These are phyloP conservation scores for Fremontodendron californicum DNA, from an alignment of 345 rosid genomes.

Conservation along the genomic window DNA sequence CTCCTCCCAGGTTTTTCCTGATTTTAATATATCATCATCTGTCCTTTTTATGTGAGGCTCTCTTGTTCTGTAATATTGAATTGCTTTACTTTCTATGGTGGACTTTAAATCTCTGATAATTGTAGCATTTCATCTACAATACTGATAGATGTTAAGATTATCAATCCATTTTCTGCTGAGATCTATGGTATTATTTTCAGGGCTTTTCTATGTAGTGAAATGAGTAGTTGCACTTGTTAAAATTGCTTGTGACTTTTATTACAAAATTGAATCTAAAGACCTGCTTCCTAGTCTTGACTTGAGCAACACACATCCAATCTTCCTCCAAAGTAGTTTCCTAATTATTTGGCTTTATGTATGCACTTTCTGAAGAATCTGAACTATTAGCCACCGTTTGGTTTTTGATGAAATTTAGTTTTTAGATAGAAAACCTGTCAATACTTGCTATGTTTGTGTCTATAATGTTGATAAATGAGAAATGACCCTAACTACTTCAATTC, in stretches of 20 bases:
- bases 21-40: neutral
- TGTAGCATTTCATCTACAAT: neutral
- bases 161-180: neutral
- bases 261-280: neutral
- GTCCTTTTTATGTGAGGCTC: neutral
- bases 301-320: neutral
- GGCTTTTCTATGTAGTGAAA: neutral
- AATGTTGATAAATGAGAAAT: neutral
- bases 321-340: neutral
- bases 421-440: neutral
- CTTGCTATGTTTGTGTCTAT: neutral
- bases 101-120: neutral
- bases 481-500: neutral
- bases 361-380: neutral
- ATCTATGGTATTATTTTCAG: neutral
- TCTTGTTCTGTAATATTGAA: neutral
- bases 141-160: neutral
- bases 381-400: neutral
- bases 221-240: neutral
- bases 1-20: constrained; percentile 70
- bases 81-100: neutral
- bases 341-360: neutral
- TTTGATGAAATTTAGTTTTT: neutral
- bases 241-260: neutral
- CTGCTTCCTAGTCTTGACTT: neutral